Conservation (phyloP, 2,329 filamentous ascomycete species). For the Neurospora crassa region DNA sequence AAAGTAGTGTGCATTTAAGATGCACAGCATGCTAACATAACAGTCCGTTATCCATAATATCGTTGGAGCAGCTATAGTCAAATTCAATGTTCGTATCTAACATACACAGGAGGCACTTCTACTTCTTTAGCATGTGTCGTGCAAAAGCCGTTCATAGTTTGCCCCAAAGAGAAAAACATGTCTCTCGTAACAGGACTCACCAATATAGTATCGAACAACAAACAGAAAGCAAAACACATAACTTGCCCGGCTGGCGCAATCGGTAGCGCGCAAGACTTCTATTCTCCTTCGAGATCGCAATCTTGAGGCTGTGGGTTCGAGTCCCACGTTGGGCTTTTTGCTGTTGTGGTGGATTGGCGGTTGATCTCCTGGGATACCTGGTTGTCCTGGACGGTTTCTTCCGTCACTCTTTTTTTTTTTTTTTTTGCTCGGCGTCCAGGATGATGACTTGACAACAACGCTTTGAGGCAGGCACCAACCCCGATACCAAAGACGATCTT, state of each 20-base stretch:
- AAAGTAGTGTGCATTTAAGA: too few species aligned
- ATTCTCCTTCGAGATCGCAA: background rate
- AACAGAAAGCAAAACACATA: background rate
- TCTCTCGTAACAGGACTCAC: background rate
- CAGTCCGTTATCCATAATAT: too few species aligned
- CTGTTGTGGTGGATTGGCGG: background rate
- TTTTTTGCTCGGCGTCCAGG: background rate
- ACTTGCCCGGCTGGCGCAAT: background rate
- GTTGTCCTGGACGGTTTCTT: background rate
- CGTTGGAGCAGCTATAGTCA: background rate
- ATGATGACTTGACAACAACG: background rate
- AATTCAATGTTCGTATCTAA: background rate
- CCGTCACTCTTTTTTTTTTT: background rate
- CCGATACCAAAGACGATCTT: background rate
- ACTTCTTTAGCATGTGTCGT: background rate
- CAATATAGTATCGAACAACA: background rate
- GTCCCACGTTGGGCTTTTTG: background rate
- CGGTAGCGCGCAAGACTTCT: background rate
- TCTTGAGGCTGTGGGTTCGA: conserved; percentile 1
- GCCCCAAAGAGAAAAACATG: background rate
- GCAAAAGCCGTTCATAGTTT: background rate
- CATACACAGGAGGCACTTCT: background rate
- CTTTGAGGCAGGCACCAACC: background rate
- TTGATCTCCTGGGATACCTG: background rate
- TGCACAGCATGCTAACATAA: too few species aligned